A percentile compares a stretch with the other conserved stretches of the same genome.
phyloP scores from a whole-genome alignment of 257 asterid genomes.

The Solanum ossicruentum region DNA sequence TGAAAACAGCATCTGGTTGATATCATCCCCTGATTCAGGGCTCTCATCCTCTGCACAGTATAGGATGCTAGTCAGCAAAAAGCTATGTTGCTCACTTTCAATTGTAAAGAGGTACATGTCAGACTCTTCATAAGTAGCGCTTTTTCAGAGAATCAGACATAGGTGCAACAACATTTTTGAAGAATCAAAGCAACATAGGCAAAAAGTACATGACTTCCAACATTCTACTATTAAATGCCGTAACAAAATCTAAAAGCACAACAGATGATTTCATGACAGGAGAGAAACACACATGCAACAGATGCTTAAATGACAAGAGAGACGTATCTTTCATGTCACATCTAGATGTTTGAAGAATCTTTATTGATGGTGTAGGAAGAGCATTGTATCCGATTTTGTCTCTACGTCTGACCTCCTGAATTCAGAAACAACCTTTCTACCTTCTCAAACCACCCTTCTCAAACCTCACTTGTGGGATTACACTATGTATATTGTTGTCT shows the following conservation, averaged over 20 bases:
- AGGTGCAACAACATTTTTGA: no score
- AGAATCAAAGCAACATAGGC: no score
- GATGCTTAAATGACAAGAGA: neutral
- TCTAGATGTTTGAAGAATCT: neutral
- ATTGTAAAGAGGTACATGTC: no score
- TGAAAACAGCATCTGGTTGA: constrained; percentile 77
- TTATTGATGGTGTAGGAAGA: neutral
- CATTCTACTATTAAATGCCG: neutral
- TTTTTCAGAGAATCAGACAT: no score
- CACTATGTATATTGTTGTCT: neutral
- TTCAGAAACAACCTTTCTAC: neutral
- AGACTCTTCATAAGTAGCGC: no score
- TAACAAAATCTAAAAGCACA: neutral
- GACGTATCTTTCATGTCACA: neutral
- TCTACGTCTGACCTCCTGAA: neutral
- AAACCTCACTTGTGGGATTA: neutral
- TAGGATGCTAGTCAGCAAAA: neutral
- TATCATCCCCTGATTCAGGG: constrained; percentile 44
- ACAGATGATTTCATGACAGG: neutral
- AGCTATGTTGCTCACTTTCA: no score
- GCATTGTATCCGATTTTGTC: neutral
- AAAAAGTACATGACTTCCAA: neutral
- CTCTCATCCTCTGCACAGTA: constrained; percentile 34
- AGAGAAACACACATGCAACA: neutral
- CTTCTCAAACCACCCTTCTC: neutral